phyloP scores from a whole-genome alignment of 306 rosid genomes.

The Fagus sylvatica region DNA sequence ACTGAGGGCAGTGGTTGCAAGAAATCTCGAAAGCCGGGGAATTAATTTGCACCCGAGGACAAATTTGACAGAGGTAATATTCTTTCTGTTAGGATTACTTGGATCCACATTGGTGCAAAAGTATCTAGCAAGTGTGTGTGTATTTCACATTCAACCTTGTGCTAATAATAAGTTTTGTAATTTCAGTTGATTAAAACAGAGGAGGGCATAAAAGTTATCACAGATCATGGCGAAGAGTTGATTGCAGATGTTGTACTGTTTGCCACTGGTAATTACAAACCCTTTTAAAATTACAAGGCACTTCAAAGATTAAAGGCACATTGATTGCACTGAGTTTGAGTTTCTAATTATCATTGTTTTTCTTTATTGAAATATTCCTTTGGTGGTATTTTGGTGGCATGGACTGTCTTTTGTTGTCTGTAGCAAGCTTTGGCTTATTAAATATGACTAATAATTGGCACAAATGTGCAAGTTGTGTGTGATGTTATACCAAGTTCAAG shows the following conservation, averaged over 20 bases:
- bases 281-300: not conserved
- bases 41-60: slow-evolving; percentile 81
- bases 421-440: not conserved
- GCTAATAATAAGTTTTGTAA: slow-evolving; percentile 5
- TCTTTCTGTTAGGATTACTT: slow-evolving; percentile 20
- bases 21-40: slow-evolving; percentile 94
- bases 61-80: slow-evolving; percentile 62
- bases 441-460: not conserved
- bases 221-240: slow-evolving; percentile 95
- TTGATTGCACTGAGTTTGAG: slow-evolving; percentile 4
- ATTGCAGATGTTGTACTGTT: slow-evolving; percentile 83
- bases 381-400: not conserved
- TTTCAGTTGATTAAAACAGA: slow-evolving; percentile 76
- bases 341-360: not conserved
- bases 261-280: slow-evolving; percentile 76
- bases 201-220: slow-evolving; percentile 74
- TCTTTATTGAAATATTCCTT: not conserved
- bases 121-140: not conserved
- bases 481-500: not conserved
- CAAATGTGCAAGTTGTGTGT: not conserved
- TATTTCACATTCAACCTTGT: slow-evolving; percentile 19
- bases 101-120: not conserved
- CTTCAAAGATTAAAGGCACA: not conserved
- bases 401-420: not conserved
- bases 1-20: slow-evolving; percentile 94